phyloP scores from a whole-genome alignment of 2,329 filamentous ascomycete species.

The Aspergillus quadrilineatus region DNA sequence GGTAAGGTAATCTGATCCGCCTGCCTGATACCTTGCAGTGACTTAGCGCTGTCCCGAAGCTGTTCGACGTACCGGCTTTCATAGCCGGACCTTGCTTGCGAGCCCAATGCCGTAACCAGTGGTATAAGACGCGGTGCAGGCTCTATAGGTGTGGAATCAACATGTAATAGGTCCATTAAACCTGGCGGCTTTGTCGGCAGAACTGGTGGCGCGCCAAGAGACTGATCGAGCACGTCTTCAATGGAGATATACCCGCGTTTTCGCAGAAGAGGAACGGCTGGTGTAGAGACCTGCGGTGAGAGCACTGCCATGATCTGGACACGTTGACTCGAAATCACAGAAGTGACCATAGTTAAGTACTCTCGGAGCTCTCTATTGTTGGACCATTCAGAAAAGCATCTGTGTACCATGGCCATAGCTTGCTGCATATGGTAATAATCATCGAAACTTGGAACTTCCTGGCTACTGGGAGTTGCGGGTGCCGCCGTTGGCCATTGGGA shows the following conservation, averaged over 20 bases:
- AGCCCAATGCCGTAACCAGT: constrained; percentile 8
- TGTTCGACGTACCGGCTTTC: constrained; percentile 18
- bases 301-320: constrained; percentile 10
- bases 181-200: background rate
- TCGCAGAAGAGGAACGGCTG: background rate
- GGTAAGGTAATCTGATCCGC: background rate
- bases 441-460: constrained; percentile 13
- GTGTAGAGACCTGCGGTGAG: background rate
- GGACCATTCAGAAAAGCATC: constrained; percentile 26
- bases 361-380: constrained; percentile 25
- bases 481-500: constrained; percentile 20
- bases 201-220: background rate
- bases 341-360: constrained; percentile 21
- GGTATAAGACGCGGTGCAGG: background rate
- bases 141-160: background rate
- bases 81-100: constrained; percentile 16
- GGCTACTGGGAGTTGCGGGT: constrained; percentile 18
- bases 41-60: constrained; percentile 14
- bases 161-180: background rate
- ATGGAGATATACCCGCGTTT: background rate
- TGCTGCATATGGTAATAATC: constrained; percentile 19
- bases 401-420: constrained; percentile 13
- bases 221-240: background rate
- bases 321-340: background rate
- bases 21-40: constrained; percentile 11